Conservation (phyloP, 768 basidiomycete genomes). For the Hygrophorus pudorinus region DNA sequence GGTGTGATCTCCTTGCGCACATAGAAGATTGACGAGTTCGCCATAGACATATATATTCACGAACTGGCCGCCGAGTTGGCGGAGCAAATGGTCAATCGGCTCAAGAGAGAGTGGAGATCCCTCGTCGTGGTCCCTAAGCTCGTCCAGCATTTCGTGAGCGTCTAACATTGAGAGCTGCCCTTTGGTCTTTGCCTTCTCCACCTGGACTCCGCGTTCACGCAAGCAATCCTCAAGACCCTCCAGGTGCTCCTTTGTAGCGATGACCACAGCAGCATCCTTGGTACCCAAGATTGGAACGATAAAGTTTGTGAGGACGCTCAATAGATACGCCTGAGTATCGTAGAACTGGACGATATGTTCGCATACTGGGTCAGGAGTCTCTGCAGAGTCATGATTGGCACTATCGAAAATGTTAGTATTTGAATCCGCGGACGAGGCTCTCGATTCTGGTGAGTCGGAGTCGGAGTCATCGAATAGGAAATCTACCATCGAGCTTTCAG, state of each 20-base stretch:
- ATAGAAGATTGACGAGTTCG: conserved; percentile 5
- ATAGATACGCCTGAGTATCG: conserved; percentile 3
- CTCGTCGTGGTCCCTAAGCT: background rate
- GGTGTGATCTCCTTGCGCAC: background rate
- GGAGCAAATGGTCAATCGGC: background rate
- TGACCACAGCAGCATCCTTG: conserved; percentile 4
- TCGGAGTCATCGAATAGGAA: no score
- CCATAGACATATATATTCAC: conserved; percentile 3
- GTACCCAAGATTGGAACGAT: conserved; percentile 3
- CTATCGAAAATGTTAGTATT: background rate
- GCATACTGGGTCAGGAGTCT: background rate
- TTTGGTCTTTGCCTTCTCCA: background rate
- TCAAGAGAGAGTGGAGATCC: conserved; percentile 1
- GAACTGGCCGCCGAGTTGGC: background rate
- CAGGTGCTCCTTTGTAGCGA: conserved; percentile 1
- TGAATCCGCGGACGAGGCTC: background rate
- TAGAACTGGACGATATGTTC: conserved; percentile 7
- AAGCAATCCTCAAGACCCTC: background rate
- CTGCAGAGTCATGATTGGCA: background rate
- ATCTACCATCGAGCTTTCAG: no score
- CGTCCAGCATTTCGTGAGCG: conserved; percentile 4
- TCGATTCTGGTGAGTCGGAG: background rate
- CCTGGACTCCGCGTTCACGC: background rate
- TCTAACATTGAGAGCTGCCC: conserved; percentile 4
- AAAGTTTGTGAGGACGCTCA: conserved; percentile 4